Base-by-base conservation (phyloP, 768 basidiomycete genomes). In the Leucogyrophana mollusca region DNA sequence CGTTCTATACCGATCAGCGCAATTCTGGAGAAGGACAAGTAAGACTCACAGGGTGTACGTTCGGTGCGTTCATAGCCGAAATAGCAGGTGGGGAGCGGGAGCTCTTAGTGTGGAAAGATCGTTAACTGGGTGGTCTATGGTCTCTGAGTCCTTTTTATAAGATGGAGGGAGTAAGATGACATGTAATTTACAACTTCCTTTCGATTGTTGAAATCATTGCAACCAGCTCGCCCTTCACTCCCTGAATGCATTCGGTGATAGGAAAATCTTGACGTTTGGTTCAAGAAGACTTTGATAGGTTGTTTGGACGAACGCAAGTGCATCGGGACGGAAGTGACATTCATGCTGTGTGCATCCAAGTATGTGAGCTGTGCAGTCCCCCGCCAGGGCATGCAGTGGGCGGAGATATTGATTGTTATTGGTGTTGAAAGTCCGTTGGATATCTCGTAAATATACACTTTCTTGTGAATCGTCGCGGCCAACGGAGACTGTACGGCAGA, bases 401-500 rank as follows among this genome's bases (percentile, higher is more conserved):
- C 49, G 52, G 50, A 56, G 49, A 43, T 9, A 34, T 50, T 51
- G 53, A 48, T 48, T n/a, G n/a, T n/a, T n/a, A 79, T 77, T 47
- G 79, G 77, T 11, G 74, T 76, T 36, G 75, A 76, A 18, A 85
- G 83, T 20, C 81, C 67, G 56, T 80, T 87, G 17, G 82, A 79
- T 54, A 93, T 87, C 64, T 94, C 92, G 64, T 92, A 95, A 37
- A 95, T 83, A 63, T 89, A 83, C 49, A 94, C 84, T 64, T 92
- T 92, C 71, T 92, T 95, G 75, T 97, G 91, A 39, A 96, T 96
- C 5, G 93, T 95, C 7, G 93, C 96, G 43, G 95, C 96, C 18
- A 99, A 72, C 53, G 90, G 78, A 39, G 97, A 72, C 91, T 93
- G 58, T 25, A 50, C 40, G 39, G 20, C 41, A 45, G 58, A 50